Percentiles rank a stretch among this genome's conserved stretches.
Conservation (phyloP, 257 asterid genomes). For the Solanum bukasovii region DNA sequence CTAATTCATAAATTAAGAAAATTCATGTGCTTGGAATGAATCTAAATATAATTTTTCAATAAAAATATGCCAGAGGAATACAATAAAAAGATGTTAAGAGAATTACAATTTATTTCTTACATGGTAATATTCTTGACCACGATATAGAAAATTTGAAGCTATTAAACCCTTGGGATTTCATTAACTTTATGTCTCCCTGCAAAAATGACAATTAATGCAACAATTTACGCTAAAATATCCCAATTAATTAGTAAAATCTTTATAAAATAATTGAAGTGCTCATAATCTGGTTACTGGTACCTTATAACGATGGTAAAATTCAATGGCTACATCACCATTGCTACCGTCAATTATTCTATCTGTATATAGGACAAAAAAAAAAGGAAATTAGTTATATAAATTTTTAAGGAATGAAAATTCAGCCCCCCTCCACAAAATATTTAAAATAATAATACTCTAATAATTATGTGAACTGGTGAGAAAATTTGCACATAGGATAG, state of each 20-base stretch:
- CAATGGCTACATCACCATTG: background rate
- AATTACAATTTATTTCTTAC: background rate
- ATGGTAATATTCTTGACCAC: conserved; percentile 18
- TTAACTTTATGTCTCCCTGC: conserved; percentile 17
- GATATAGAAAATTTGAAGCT: conserved; percentile 17
- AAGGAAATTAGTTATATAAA: background rate
- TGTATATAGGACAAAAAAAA: background rate
- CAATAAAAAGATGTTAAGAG: background rate
- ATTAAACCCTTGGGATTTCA: conserved; percentile 8
- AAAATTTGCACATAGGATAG: no score
- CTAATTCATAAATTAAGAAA: background rate
- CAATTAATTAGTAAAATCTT: no score
- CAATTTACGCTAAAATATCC: background rate
- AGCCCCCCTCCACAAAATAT: no score
- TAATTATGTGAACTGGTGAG: no score
- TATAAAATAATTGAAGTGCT: background rate
- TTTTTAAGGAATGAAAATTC: no score
- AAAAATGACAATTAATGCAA: background rate
- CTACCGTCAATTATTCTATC: background rate
- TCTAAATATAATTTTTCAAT: background rate
- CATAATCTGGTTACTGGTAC: background rate
- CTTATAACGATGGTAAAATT: background rate
- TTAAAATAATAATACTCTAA: no score
- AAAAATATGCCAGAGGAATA: background rate
- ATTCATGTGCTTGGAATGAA: background rate